A percentile compares a stretch with the other conserved stretches of the same genome.
Evolutionary conservation across 345 rosid genomes (phyloP).

Genomic region (Citrus glauca): DNA sequence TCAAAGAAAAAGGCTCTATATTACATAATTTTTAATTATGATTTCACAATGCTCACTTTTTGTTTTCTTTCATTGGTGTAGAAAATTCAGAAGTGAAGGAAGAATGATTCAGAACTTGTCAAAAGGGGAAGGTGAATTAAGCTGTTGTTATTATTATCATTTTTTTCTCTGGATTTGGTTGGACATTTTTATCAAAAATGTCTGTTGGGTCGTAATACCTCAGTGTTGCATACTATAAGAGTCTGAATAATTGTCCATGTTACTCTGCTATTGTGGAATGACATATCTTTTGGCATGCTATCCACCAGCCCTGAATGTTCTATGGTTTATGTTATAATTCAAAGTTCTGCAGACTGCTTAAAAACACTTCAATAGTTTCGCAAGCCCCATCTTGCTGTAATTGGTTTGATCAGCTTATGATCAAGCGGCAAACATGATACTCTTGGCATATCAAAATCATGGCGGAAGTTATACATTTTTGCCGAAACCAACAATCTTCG

Average conservation of each 20-base stretch:
- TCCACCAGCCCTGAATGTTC: neutral
- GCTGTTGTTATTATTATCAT: too few relatives aligned
- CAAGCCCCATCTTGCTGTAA: too few relatives aligned
- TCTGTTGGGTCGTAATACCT: neutral
- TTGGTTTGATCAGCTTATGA: too few relatives aligned
- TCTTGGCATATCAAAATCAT: too few relatives aligned
- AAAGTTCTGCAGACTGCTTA: neutral
- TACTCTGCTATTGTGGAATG: neutral
- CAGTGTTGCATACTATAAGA: neutral
- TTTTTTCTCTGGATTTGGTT: neutral
- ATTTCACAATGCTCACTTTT: neutral
- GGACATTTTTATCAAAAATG: neutral
- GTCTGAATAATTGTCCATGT: constrained; percentile 3
- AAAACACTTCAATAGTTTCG: too few relatives aligned
- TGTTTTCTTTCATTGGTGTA: neutral
- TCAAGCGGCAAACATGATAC: too few relatives aligned
- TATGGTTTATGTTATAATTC: neutral
- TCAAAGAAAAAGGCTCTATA: neutral
- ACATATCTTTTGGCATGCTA: neutral
- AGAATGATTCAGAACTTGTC: neutral
- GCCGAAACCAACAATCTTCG: too few relatives aligned
- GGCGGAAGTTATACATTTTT: too few relatives aligned
- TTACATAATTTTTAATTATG: neutral
- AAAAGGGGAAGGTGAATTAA: neutral
- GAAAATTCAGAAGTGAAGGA: neutral